Conservation (phyloP, 106 monocot species). For the Narthecium ossifragum region DNA sequence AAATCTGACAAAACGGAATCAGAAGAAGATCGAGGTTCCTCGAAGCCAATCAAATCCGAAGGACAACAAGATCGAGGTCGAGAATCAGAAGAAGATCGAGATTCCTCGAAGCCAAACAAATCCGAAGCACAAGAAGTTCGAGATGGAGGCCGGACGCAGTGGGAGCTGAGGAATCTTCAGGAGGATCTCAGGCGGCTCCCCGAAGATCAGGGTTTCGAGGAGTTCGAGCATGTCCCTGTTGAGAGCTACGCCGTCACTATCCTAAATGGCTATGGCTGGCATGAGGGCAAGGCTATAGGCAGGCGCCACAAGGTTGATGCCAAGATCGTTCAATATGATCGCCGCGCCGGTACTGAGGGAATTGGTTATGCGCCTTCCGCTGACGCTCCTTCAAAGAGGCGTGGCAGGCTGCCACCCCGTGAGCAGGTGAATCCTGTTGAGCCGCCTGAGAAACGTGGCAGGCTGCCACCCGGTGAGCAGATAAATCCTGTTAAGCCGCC, state of each 20-base stretch:
- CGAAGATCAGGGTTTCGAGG: slow-evolving; percentile 72
- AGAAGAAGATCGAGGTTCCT: too few species aligned
- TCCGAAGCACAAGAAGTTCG: too few species aligned
- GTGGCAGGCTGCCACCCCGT: not conserved
- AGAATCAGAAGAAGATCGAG: too few species aligned
- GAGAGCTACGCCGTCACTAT: slow-evolving; percentile 62
- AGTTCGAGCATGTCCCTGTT: slow-evolving; percentile 55
- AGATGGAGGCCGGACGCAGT: too few species aligned
- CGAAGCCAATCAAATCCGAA: not conserved
- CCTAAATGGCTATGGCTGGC: slow-evolving; percentile 80
- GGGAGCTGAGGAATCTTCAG: slow-evolving; percentile 22
- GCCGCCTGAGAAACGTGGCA: slow-evolving; percentile 5
- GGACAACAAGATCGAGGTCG: too few species aligned
- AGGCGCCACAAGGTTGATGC: slow-evolving; percentile 53
- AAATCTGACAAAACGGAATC: too few species aligned
- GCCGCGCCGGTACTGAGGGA: slow-evolving; percentile 52
- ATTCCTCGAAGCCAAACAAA: too few species aligned
- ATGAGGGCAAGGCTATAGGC: slow-evolving; percentile 67
- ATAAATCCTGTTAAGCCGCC: too few species aligned
- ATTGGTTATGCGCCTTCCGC: slow-evolving; percentile 47
- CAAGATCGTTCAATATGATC: slow-evolving; percentile 53
- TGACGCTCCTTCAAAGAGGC: slow-evolving; percentile 16
- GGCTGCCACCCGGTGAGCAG: too few species aligned
- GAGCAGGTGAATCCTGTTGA: not conserved
- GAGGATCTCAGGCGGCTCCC: slow-evolving; percentile 49